Evolutionary conservation across 306 rosid species (phyloP), one percentile per base, ranked within the genome.

Genomic region (Hippophae rhamnoides): DNA sequence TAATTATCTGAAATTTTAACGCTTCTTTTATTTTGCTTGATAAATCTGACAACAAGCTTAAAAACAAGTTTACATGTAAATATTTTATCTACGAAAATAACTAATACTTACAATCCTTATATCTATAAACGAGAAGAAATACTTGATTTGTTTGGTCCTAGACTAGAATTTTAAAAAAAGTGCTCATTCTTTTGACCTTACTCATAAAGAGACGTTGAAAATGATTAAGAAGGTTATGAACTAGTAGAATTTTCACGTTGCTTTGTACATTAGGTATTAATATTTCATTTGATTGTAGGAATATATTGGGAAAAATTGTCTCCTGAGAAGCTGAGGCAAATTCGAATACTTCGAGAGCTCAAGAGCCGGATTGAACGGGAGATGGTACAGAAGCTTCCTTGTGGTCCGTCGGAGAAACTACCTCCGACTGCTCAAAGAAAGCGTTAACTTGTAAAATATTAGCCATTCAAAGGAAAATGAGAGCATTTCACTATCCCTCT

Each of bases 251-350:
- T 10, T 43, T 10, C 7, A 11, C 26, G 7, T 18, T 53, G 5
- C 25, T 11, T 44, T 18, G 2, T 12, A 11, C 4, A 54, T 31
- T 27, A 12, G 14, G 43, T 54, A 44, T 9, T 5, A 5, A 10
- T 18, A 42, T 31, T 26, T 45, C 0, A 63, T 6, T 40, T 55
- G 55, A 53, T 27, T 56, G 13, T 61, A 90, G 97, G 97, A 63
- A 90, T 90, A 63, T 90, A 87, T 73, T 90, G 97, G 97, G 95
- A 90, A 61, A 84, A 84, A 70, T 62, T 90, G 72, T 90, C 97
- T 68, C 95, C 94, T 41, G 95, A 84, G 76, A 90, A 90, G 79
- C 73, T 90, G 41, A 84, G 85, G 40, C 94, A 87, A 81, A 76
- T 90, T 44, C 84, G 77, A 54, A 68, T 90, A 71, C 94, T 90